Base-by-base conservation (phyloP, 257 asterid species). In the Solanum sejunctum region DNA sequence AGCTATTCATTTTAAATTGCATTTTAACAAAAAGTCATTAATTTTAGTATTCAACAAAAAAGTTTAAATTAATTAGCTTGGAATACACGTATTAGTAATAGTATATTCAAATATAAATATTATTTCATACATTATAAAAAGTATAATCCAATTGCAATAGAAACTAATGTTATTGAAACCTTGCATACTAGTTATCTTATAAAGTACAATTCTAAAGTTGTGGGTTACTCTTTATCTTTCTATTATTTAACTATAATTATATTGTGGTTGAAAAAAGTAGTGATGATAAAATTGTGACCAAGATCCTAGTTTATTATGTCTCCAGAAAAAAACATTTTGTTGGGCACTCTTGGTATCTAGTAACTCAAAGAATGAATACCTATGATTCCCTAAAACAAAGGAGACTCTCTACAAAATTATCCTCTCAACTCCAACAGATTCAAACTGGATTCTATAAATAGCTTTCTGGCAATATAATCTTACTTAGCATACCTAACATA, bases 361-460 rank as follows among this genome's bases (percentile, higher is more conserved):
- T 60, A 77, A 77, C 73, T 45, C 21, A 79, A 86, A 49, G 70
- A 85, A 85, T 28, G 41, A 45, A 36, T 16, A 82, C 89, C 87
- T 36, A 20, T 86, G 69, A 47, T 71, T 64, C 8, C 88, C 92
- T 88, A 84, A 43, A 82, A 86, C 72, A 71, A 79, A 82, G 89
- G 90, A 80, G 81, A 58, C 20, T 82, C 91, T 36, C 58, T 51
- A 21, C 26, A 15, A 23, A 51, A 77, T 21, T 51, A 51, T 56
- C 63, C 63, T 51, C 82, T 49, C 17, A 49, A 23, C 43, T 49
- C 61, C 60, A 77, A 77, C 61, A 13, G 60, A 49, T 4, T 75
- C 5, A 75, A 75, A 75, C 23, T 51, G 82, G 41, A 4, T 15
- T 26, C 5, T 51, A 77, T 77, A 77, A 23, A 77, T 77, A 26